These are phyloP conservation scores for Xylariaceae sp. DNA, from an alignment of 2,329 filamentous ascomycete species.

Conservation along the genomic window DNA sequence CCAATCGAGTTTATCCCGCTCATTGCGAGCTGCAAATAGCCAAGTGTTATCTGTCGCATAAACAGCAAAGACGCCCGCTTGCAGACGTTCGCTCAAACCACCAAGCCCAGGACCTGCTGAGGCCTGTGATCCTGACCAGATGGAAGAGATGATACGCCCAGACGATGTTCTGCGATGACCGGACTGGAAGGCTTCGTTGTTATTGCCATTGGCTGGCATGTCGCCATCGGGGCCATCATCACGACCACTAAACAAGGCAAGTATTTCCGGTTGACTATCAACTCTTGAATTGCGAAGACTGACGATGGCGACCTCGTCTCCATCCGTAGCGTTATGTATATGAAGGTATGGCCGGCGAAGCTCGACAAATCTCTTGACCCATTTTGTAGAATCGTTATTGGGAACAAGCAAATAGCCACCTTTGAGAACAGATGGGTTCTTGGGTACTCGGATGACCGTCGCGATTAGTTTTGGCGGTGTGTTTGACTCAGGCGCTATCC, in stretches of 20 bases:
- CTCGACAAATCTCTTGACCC: constrained; percentile 92
- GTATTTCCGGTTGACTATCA: constrained; percentile 85
- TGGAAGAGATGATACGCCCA: constrained; percentile 50
- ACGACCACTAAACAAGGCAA: constrained; percentile 58
- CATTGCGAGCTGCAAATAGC: constrained; percentile 84
- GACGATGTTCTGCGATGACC: constrained; percentile 48
- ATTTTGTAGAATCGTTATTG: constrained; percentile 74
- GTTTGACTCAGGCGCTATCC: constrained; percentile 45
- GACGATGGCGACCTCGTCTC: constrained; percentile 86
- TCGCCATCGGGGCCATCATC: constrained; percentile 20
- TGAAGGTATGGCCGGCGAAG: constrained; percentile 88
- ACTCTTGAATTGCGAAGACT: constrained; percentile 87
- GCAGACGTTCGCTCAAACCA: constrained; percentile 54
- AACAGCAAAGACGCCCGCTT: constrained; percentile 81
- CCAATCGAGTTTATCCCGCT: constrained; percentile 95
- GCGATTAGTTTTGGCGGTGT: constrained; percentile 65
- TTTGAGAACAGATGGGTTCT: constrained; percentile 78
- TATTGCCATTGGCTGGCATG: constrained; percentile 25
- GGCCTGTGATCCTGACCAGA: constrained; percentile 49
- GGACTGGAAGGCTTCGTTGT: constrained; percentile 38
- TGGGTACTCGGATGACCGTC: constrained; percentile 71
- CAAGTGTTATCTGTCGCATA: constrained; percentile 95
- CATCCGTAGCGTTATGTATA: constrained; percentile 77
- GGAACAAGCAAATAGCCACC: constrained; percentile 84
- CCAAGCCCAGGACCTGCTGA: constrained; percentile 44